Base-by-base conservation (phyloP, 164 flowering plant genomes). In the Cinnamomum micranthum region DNA sequence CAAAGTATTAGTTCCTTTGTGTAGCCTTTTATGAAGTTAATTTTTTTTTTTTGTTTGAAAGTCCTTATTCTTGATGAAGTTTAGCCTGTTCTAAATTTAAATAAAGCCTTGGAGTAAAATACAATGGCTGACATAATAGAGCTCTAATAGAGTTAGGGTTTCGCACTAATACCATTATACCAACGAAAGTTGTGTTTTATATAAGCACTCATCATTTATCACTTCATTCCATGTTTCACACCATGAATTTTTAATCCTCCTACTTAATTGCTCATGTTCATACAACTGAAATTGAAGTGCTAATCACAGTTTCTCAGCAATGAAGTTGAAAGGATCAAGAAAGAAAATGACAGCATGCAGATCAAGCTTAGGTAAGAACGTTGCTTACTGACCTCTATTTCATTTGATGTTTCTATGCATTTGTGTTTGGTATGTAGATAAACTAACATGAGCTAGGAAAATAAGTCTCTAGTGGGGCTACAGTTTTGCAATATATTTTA, bases 281-380 rank as follows among this genome's bases (percentile, higher is more conserved):
- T 17, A 55, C 15, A 11, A 55, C 60, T 55, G 60, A 55, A 15
- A 55, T 55, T 55, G 60, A 14, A 73, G 63, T 19, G 2, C 50
- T 75, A 31, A 64, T 59, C 35, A 71, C 87, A 94, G 97, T 82
- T 84, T 77, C 85, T 94, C 47, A 87, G 81, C 80, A 85, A 84
- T 71, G 98, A 94, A 79, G 77, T 91, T 51, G 93, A 94, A n/a
- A 85, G 95, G 71, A 79, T 90, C 85, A 91, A 90, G 87, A 94
- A 94, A 74, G 97, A 94, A 81, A 91, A 94, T 74, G 96, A 91
- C 62, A 86, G 70, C 83, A 86, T 94, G 96, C 90, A 88, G 86
- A 87, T 89, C 59, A 84, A 90, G 76, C 95, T 94, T 80, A 91
- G 95, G 98, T 89, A 74, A 7, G 41, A n/a, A n/a, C 19, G 28